phyloP scores from a whole-genome alignment of 2,329 filamentous ascomycete genomes.

The Capronia americana region DNA sequence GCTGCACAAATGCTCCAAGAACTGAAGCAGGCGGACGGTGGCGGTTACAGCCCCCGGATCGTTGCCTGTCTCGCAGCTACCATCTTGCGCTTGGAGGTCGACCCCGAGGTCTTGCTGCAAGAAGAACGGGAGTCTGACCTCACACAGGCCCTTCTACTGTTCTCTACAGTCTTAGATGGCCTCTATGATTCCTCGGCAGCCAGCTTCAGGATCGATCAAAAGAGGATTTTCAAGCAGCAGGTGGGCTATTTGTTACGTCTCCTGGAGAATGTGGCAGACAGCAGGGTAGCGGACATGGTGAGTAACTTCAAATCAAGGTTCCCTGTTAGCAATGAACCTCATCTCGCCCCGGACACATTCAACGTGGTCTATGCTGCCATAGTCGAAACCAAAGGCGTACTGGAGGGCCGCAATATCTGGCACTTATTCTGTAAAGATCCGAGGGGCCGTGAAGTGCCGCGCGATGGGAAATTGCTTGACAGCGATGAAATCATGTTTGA shows the following conservation, averaged over 20 bases:
- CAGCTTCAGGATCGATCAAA: constrained; percentile 32
- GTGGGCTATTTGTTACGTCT: constrained; percentile 35
- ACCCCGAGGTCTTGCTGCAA: constrained; percentile 4
- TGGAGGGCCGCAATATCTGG: constrained; percentile 56
- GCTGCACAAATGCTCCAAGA: constrained; percentile 23
- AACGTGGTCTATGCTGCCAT: constrained; percentile 57
- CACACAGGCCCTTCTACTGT: constrained; percentile 19
- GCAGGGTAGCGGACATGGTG: constrained; percentile 22
- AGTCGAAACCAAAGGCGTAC: constrained; percentile 56
- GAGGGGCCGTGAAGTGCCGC: neutral
- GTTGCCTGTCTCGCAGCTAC: constrained; percentile 48
- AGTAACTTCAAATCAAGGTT: constrained; percentile 24
- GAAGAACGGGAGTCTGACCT: constrained; percentile 19
- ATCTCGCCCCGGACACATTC: constrained; percentile 31
- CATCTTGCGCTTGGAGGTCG: constrained; percentile 33
- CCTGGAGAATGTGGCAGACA: constrained; percentile 28
- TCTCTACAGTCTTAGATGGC: constrained; percentile 33
- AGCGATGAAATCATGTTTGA: neutral
- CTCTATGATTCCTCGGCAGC: constrained; percentile 27
- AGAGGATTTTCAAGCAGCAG: constrained; percentile 34
- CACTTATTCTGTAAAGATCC: constrained; percentile 54
- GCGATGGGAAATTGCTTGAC: neutral
- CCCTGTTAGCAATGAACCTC: constrained; percentile 32
- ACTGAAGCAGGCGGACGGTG: constrained; percentile 34
- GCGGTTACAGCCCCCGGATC: constrained; percentile 41